Percentiles rank a stretch among this genome's conserved stretches.
Evolutionary conservation across 2,329 filamentous ascomycete species (phyloP).

Genomic region (Cytospora leucostoma): DNA sequence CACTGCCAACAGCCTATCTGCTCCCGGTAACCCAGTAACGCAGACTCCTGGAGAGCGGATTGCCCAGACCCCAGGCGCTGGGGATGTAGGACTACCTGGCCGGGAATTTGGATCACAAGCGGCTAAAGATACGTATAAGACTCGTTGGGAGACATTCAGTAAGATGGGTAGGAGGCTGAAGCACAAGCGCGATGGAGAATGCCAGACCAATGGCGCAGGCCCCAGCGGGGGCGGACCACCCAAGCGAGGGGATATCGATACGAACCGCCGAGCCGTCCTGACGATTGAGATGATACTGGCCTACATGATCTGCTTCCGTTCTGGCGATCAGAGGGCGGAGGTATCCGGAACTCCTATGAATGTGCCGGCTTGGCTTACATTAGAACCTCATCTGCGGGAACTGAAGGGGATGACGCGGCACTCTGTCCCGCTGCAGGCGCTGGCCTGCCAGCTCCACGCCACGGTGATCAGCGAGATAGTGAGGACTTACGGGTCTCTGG

Average conservation of each 20-base stretch:
- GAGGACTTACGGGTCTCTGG: constrained; percentile 39
- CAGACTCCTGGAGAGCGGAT: constrained; percentile 50
- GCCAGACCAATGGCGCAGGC: constrained; percentile 19
- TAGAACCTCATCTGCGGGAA: constrained; percentile 48
- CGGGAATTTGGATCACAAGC: constrained; percentile 35
- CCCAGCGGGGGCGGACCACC: constrained; percentile 24
- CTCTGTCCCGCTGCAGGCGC: constrained; percentile 40
- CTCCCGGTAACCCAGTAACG: constrained; percentile 55
- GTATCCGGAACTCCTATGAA: constrained; percentile 48
- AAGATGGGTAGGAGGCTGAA: constrained; percentile 54
- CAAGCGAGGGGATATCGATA: constrained; percentile 14
- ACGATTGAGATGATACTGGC: constrained; percentile 53
- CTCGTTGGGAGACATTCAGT: constrained; percentile 34
- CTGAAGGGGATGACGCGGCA: constrained; percentile 43
- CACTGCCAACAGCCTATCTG: constrained; percentile 54
- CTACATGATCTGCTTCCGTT: constrained; percentile 57
- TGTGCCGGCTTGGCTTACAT: constrained; percentile 43
- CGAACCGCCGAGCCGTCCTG: constrained; percentile 32
- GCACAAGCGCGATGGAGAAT: constrained; percentile 51
- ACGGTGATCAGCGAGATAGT: constrained; percentile 49
- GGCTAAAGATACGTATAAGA: constrained; percentile 16
- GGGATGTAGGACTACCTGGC: constrained; percentile 42
- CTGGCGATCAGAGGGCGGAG: constrained; percentile 47
- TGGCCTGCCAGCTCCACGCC: constrained; percentile 48
- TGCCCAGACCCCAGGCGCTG: constrained; percentile 44